Evolutionary conservation across 352 stramenopile genomes (phyloP).

Genomic region (Pythium brachiatum): DNA sequence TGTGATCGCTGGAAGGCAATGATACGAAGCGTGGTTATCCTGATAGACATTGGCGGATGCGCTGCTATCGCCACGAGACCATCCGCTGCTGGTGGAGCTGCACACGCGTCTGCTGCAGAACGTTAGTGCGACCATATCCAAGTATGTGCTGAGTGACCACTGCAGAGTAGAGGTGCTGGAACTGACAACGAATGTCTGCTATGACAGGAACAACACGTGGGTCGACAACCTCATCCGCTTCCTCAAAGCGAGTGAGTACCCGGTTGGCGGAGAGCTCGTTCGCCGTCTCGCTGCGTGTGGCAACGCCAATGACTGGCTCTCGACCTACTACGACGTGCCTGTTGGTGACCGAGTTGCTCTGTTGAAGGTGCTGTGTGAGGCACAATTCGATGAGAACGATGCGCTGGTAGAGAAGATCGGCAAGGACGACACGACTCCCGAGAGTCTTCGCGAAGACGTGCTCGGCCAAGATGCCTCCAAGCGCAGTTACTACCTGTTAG

Average conservation of each 20-base stretch:
- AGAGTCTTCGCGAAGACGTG: constrained; percentile 50
- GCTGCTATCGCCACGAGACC: constrained; percentile 33
- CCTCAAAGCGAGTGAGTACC: constrained; percentile 35
- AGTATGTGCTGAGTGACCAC: constrained; percentile 22
- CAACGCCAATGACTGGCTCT: constrained; percentile 29
- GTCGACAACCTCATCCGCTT: constrained; percentile 46
- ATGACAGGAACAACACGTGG: constrained; percentile 43
- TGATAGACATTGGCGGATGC: constrained; percentile 35
- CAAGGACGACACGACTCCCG: constrained; percentile 32
- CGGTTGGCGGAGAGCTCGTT: constrained; percentile 21
- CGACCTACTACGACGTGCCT: constrained; percentile 41
- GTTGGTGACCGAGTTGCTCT: constrained; percentile 43
- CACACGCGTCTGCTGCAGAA: constrained; percentile 48
- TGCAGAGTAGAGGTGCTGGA: not conserved
- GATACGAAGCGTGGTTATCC: not conserved
- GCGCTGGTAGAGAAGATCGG: constrained; percentile 52
- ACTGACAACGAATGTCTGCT: not conserved
- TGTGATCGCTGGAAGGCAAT: not conserved
- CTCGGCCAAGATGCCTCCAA: constrained; percentile 42
- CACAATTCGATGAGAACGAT: constrained; percentile 67
- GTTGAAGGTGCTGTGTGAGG: constrained; percentile 62
- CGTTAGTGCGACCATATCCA: constrained; percentile 40
- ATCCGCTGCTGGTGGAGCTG: constrained; percentile 39
- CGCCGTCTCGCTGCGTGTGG: constrained; percentile 6
- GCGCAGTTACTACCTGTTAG: constrained; percentile 57